Evolutionary conservation across 768 basidiomycete species (phyloP), one percentile per base, ranked within the genome.

Genomic region (Tylopilus vinaceipallidus): DNA sequence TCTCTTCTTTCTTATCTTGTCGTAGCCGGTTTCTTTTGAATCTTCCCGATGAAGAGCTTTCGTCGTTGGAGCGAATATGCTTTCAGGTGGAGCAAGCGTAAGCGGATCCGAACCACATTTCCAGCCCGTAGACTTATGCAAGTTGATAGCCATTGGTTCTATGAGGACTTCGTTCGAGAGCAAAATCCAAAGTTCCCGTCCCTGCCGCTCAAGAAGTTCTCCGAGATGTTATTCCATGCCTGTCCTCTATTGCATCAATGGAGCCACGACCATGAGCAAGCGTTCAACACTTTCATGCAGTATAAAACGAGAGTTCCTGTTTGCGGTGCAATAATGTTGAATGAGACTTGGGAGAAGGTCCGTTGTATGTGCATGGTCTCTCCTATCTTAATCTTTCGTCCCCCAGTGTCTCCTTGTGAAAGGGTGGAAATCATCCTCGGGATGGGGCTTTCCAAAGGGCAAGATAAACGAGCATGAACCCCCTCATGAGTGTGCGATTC

Each of bases 401-500:
- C 30, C 48, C 42, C 43, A 98, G 95, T 94, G 91, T 63, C 77
- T 99, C n/a, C 80, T 99, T 52, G 97, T 99, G 50, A 94, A 97
- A 70, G 97, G 97, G 7, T 98, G 92, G 92, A 98, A 97, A 69
- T 83, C 91, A 30, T 90, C 87, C 17, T 90, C 97, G 2, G 91
- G 93, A 7, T 99, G 97, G 97, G 88, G 92, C n/a, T 99, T 98
- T 69, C 97, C 97, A 7, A 91, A 95, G 66, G 97, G 97, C n/a
- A 99, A 99, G 73, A 98, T 98, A 68, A 99, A 99, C 61, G 86
- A 95, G 66, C 81, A 88, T 52, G 97, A 99, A 66, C 82, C 86
- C 8, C 80, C 85, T 48, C 78, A 80, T 42, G 79, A 77, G 47
- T 99, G 97, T 69, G 97, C 95, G 3, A 78, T 90, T 46, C 84